These are phyloP conservation scores for Trichoderma sp. DNA, from an alignment of 2,329 filamentous ascomycete species.

Conservation along the genomic window DNA sequence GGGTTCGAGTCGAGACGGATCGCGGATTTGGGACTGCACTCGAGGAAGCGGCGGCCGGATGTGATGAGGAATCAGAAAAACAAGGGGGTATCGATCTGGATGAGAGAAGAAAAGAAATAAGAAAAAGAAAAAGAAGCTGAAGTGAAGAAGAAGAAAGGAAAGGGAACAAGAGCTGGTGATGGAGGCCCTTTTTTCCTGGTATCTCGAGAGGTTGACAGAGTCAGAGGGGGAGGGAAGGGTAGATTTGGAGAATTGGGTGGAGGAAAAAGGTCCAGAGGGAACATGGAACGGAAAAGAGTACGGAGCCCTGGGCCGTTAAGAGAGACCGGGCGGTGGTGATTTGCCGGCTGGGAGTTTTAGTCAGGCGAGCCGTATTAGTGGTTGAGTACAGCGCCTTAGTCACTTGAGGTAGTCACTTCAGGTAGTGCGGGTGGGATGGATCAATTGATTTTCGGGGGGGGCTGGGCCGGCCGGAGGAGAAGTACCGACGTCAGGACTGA, in stretches of 20 bases:
- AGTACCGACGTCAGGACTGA: neutral
- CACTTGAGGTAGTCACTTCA: too few species aligned
- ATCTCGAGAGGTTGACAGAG: constrained; percentile 11
- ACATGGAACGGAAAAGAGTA: neutral
- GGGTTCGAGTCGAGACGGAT: neutral
- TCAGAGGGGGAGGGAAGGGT: constrained; percentile 23
- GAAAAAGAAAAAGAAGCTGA: constrained; percentile 24
- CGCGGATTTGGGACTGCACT: constrained; percentile 16
- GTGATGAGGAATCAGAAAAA: constrained; percentile 23
- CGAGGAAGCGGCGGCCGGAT: constrained; percentile 27
- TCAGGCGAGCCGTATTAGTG: constrained; percentile 26
- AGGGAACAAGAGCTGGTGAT: constrained; percentile 21
- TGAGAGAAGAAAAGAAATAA: constrained; percentile 21
- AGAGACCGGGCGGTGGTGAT: constrained; percentile 26
- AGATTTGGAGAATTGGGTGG: constrained; percentile 18
- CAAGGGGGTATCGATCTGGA: constrained; percentile 27
- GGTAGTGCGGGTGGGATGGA: constrained; percentile 11
- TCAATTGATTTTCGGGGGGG: constrained; percentile 15
- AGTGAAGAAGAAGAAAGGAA: constrained; percentile 24
- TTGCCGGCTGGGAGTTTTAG: neutral
- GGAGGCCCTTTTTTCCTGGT: constrained; percentile 20
- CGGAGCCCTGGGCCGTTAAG: neutral
- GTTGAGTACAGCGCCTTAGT: too few species aligned
- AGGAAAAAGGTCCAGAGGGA: constrained; percentile 22
- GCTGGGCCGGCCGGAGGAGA: constrained; percentile 3